phyloP scores from a whole-genome alignment of 331 rosid species.

The Quercus phellos region DNA sequence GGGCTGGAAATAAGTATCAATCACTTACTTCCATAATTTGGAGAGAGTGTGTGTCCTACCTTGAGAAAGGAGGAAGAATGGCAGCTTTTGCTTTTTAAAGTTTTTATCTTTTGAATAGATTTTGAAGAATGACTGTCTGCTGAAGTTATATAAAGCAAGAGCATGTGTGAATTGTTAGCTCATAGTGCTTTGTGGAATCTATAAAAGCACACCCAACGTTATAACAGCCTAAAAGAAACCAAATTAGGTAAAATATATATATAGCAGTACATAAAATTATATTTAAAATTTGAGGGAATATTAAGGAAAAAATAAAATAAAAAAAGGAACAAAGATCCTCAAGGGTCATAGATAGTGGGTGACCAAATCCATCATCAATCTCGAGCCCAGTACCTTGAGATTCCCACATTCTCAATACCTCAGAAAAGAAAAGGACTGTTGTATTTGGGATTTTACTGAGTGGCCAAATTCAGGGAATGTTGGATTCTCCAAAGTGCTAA shows the following conservation, averaged over 20 bases:
- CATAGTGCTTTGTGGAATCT: conserved; percentile 60
- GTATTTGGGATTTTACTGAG: conserved; percentile 44
- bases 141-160: conserved; percentile 29
- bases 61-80: conserved; percentile 27
- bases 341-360: conserved; percentile 53
- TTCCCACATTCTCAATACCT: conserved; percentile 70
- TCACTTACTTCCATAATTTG: background rate
- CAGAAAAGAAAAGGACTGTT: conserved; percentile 14
- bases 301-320: background rate
- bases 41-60: conserved; percentile 7
- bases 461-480: conserved; percentile 69
- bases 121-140: conserved; percentile 72
- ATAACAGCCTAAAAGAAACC: conserved; percentile 55
- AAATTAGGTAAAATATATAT: background rate
- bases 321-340: conserved; percentile 38
- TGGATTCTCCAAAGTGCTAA: conserved; percentile 54
- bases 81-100: conserved; percentile 92
- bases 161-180: conserved; percentile 42
- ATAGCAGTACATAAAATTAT: background rate
- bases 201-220: conserved; percentile 45
- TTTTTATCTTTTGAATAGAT: conserved; percentile 55
- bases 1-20: background rate
- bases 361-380: conserved; percentile 69
- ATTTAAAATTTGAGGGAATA: background rate
- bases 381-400: conserved; percentile 64